A percentile compares a stretch with the other conserved stretches of the same genome.
phyloP scores from a whole-genome alignment of 1,139 yeast genomes.

The Kazachstania sp. region DNA sequence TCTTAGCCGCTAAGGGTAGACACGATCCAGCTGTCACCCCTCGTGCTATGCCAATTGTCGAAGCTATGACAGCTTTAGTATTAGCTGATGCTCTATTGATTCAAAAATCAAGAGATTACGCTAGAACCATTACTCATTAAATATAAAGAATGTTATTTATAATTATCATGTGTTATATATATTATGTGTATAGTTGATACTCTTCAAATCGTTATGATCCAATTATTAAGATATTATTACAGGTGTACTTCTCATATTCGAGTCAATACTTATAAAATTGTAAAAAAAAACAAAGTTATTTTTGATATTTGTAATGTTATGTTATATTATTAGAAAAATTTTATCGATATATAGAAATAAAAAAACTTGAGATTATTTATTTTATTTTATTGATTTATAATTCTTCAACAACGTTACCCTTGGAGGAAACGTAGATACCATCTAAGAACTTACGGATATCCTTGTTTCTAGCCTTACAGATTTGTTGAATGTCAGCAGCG shows the following conservation, averaged over 20 bases:
- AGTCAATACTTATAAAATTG: not conserved
- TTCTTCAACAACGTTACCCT: constrained; percentile 64
- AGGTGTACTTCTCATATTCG: not conserved
- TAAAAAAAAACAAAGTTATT: not conserved
- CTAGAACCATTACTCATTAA: constrained; percentile 17
- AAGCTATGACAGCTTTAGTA: constrained; percentile 94
- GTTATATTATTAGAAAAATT: not conserved
- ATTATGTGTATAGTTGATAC: too few species aligned
- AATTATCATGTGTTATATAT: not conserved
- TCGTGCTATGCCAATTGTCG: constrained; percentile 96
- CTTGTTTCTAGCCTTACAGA: constrained; percentile 99
- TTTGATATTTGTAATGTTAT: not conserved
- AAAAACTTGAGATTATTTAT: not conserved
- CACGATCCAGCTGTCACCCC: constrained; percentile 99
- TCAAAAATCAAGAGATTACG: constrained; percentile 72
- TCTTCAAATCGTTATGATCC: too few species aligned
- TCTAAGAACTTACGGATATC: constrained; percentile 99
- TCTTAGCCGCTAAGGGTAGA: constrained; percentile 91
- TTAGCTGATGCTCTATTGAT: constrained; percentile 77
- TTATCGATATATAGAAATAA: not conserved
- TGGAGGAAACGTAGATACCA: constrained; percentile 98
- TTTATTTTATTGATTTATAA: constrained; percentile 19
- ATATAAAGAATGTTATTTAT: not conserved
- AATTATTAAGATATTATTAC: too few species aligned
- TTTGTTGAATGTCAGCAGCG: constrained; percentile 97